phyloP scores from a whole-genome alignment of 2,329 filamentous ascomycete species.

The Dendryphion nanum region DNA sequence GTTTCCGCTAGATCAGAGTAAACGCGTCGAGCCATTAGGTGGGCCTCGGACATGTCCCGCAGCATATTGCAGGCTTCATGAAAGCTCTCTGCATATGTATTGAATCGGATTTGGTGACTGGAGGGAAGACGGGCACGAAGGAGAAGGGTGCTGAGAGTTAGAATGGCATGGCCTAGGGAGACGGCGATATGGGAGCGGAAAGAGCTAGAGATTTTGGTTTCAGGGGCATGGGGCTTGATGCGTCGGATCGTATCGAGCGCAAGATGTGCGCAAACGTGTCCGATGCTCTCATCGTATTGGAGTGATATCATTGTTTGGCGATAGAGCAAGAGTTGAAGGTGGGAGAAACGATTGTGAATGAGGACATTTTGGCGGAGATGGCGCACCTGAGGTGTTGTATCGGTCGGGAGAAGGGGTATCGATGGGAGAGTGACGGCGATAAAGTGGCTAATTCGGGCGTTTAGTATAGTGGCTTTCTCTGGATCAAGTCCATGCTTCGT shows the following conservation, averaged over 20 bases:
- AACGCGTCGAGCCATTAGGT: slow-evolving; percentile 19
- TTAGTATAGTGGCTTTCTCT: slow-evolving; percentile 12
- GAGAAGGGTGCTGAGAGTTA: slow-evolving; percentile 19
- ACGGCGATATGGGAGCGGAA: slow-evolving; percentile 17
- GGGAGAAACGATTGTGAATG: slow-evolving; percentile 17
- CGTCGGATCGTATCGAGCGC: slow-evolving; percentile 14
- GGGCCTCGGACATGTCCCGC: slow-evolving; percentile 10
- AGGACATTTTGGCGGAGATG: slow-evolving; percentile 15
- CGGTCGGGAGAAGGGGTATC: slow-evolving; percentile 9
- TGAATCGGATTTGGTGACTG: slow-evolving; percentile 4
- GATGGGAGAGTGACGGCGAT: slow-evolving; percentile 7
- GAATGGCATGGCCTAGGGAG: slow-evolving; percentile 17
- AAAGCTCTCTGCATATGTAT: slow-evolving; percentile 12
- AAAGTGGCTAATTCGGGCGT: slow-evolving; percentile 13
- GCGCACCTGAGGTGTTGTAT: slow-evolving; percentile 8
- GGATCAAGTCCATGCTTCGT: slow-evolving; percentile 5
- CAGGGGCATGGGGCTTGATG: slow-evolving; percentile 7
- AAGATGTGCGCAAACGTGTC: slow-evolving; percentile 13
- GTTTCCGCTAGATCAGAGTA: slow-evolving; percentile 18
- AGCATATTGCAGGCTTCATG: slow-evolving; percentile 12
- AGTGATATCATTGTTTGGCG: slow-evolving; percentile 23
- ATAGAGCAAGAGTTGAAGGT: slow-evolving; percentile 23
- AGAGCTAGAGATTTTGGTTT: slow-evolving; percentile 7
- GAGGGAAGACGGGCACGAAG: slow-evolving; percentile 11
- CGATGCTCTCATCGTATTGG: slow-evolving; percentile 15